Percentiles rank a stretch among this genome's conserved stretches.
These are phyloP conservation scores for Hymenochaete sp. DNA, from an alignment of 1,284 basidiomycete species.

Conservation along the genomic window DNA sequence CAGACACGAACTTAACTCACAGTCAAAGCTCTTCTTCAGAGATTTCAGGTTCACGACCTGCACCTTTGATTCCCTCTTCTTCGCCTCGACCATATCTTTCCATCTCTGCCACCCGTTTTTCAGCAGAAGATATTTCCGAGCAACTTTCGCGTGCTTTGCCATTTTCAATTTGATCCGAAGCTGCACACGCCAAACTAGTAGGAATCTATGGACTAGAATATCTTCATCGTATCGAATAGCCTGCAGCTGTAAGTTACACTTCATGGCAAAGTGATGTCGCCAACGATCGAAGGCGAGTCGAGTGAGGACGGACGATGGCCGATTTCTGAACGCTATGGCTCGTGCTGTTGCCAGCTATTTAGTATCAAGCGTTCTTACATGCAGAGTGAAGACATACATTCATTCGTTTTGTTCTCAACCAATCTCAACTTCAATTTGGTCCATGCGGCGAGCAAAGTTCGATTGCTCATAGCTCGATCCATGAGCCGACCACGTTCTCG, in stretches of 20 bases:
- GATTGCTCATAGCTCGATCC: constrained; percentile 42
- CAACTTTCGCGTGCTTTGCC: constrained; percentile 50
- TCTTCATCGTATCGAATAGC: constrained; percentile 43
- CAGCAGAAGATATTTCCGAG: constrained; percentile 45
- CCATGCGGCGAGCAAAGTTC: constrained; percentile 41
- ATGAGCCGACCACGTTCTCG: constrained; percentile 57
- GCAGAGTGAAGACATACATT: constrained; percentile 32
- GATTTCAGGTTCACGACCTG: constrained; percentile 34
- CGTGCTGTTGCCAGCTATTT: constrained; percentile 1
- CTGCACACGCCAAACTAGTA: constrained; percentile 51
- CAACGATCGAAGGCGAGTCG: constrained; percentile 10
- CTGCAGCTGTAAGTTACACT: constrained; percentile 42
- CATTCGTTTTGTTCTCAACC: constrained; percentile 31
- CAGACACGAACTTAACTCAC: neutral
- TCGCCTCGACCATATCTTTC: constrained; percentile 42
- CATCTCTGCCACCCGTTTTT: constrained; percentile 46
- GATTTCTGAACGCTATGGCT: constrained; percentile 17
- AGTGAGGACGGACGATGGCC: constrained; percentile 12
- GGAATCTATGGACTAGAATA: constrained; percentile 34
- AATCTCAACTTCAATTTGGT: constrained; percentile 46
- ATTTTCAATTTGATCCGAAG: constrained; percentile 44
- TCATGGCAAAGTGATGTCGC: constrained; percentile 24
- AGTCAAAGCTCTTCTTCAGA: constrained; percentile 24
- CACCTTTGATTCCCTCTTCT: constrained; percentile 39
- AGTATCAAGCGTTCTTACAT: neutral